Percentiles rank a stretch among this genome's conserved stretches.
These are phyloP conservation scores for Xylariaceae sp. DNA, from an alignment of 2,329 filamentous ascomycete species.

Conservation along the genomic window DNA sequence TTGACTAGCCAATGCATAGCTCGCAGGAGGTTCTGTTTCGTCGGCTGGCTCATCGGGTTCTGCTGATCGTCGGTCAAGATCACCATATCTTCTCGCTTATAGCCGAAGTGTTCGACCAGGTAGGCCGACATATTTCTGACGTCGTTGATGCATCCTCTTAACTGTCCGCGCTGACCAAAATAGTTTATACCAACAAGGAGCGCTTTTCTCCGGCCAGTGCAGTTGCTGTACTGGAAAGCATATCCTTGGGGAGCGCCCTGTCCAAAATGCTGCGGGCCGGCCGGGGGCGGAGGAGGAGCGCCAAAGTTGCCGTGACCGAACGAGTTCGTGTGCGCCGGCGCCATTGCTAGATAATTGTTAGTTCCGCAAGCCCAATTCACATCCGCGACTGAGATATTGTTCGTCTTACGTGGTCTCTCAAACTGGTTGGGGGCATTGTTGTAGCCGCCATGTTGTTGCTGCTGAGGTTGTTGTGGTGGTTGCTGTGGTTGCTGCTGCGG, in stretches of 20 bases:
- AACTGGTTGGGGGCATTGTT: constrained; percentile 41
- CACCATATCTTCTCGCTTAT: constrained; percentile 95
- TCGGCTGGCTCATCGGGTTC: constrained; percentile 94
- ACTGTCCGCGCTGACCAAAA: constrained; percentile 84
- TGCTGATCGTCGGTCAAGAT: constrained; percentile 94
- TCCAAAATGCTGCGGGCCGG: constrained; percentile 66
- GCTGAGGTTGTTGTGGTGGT: constrained; percentile 29
- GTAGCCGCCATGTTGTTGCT: constrained; percentile 38
- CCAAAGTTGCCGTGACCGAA: constrained; percentile 52
- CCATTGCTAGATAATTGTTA: constrained; percentile 34
- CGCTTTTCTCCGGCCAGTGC: constrained; percentile 82
- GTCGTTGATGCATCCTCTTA: constrained; percentile 93
- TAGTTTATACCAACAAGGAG: constrained; percentile 95
- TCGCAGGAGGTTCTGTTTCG: constrained; percentile 87
- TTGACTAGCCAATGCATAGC: constrained; percentile 99
- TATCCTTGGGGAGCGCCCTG: constrained; percentile 75
- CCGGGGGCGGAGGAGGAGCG: constrained; percentile 62
- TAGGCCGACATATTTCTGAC: constrained; percentile 96
- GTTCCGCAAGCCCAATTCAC: constrained; percentile 8
- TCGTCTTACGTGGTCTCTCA: constrained; percentile 43
- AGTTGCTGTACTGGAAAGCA: constrained; percentile 85
- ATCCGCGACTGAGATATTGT: not conserved
- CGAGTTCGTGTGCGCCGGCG: constrained; percentile 45
- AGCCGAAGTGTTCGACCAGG: constrained; percentile 81
- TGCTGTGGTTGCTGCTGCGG: constrained; percentile 33